These are phyloP conservation scores for Pseudocercospora cruenta DNA, from an alignment of 2,329 filamentous ascomycete genomes.

Conservation along the genomic window DNA sequence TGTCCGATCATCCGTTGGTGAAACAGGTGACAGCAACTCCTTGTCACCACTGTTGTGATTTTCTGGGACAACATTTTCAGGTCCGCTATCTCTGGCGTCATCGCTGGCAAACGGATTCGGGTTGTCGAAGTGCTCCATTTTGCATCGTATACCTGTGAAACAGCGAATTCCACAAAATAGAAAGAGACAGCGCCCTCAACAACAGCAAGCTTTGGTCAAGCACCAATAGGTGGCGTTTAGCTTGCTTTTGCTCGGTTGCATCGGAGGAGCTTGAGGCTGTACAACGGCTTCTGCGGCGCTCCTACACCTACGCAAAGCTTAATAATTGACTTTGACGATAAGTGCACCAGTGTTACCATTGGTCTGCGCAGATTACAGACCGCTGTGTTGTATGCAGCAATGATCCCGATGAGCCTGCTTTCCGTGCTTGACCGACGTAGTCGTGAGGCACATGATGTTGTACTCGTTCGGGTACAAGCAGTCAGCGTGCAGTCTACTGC, in stretches of 20 bases:
- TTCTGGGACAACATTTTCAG: neutral
- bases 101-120: conserved; percentile 18
- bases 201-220: conserved; percentile 16
- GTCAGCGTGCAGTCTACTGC: neutral
- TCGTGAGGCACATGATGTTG: neutral
- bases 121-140: conserved; percentile 20
- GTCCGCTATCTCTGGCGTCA: neutral
- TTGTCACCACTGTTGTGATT: neutral
- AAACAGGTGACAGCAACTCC: neutral
- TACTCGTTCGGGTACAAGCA: neutral
- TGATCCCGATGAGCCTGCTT: neutral
- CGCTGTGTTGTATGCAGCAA: neutral
- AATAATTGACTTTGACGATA: conserved; percentile 10
- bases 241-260: conserved; percentile 6
- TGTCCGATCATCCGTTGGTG: neutral
- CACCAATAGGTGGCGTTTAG: conserved; percentile 2
- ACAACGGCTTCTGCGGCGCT: neutral
- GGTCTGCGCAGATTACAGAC: neutral
- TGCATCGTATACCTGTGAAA: conserved; percentile 4
- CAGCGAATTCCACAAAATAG: neutral
- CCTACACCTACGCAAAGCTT: conserved; percentile 4
- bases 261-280: conserved; percentile 2
- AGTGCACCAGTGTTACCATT: neutral
- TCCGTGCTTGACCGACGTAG: neutral
- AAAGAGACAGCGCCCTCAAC: neutral